Evolutionary conservation across 148 eudicot genomes (phyloP).

Genomic region (Talinum fruticosum): DNA sequence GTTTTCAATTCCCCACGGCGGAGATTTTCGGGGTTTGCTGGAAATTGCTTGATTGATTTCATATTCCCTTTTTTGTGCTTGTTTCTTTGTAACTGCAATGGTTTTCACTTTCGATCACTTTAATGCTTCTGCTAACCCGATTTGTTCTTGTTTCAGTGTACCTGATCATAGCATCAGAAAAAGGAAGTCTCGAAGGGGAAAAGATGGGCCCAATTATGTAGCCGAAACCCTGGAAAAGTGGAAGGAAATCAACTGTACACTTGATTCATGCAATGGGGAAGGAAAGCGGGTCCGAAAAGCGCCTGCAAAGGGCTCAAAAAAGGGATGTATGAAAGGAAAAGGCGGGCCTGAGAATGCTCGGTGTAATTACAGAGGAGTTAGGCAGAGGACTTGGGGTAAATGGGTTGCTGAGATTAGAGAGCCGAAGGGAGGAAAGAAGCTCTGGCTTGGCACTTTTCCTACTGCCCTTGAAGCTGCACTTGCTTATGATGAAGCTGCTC

Average conservation of each 20-base stretch:
- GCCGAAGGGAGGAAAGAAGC: constrained; percentile 66
- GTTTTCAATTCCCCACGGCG: no score
- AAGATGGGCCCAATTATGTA: constrained; percentile 34
- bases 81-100: no score
- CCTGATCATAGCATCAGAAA: constrained; percentile 40
- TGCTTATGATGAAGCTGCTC: no score
- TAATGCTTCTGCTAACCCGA: no score
- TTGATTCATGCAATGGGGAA: constrained; percentile 15
- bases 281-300: constrained; percentile 42
- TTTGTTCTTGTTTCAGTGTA: no score
- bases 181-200: constrained; percentile 54
- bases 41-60: no score
- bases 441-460: constrained; percentile 94
- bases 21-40: no score
- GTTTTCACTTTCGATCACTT: constrained; percentile 8
- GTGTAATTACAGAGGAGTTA: no score
- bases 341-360: constrained; percentile 77
- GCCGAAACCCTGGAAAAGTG: constrained; percentile 66
- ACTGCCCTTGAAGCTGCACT: no score
- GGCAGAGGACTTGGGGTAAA: constrained; percentile 86
- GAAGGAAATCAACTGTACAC: constrained; percentile 51
- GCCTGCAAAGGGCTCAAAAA: constrained; percentile 85
- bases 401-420: constrained; percentile 92
- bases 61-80: no score
- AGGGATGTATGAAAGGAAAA: constrained; percentile 95